A percentile compares a stretch with the other conserved stretches of the same genome.
phyloP scores from a whole-genome alignment of 805 yeast genomes.

The Saturnispora galanensis region DNA sequence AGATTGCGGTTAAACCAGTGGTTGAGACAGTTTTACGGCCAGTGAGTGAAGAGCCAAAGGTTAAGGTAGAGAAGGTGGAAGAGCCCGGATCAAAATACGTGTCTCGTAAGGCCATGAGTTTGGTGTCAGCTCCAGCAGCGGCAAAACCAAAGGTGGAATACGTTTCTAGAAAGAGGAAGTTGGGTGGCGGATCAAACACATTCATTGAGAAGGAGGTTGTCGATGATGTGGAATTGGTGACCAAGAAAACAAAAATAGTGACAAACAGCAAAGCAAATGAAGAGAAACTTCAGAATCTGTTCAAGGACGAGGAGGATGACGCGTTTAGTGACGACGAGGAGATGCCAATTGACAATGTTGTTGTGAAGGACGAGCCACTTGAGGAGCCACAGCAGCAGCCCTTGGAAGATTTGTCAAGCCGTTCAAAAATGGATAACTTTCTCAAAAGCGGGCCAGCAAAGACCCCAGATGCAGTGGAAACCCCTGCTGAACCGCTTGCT shows the following conservation, averaged over 20 bases:
- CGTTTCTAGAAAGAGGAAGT: conserved; percentile 8
- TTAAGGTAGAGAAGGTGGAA: not conserved
- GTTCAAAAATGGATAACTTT: no score
- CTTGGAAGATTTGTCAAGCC: not conserved
- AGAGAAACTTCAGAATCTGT: conserved; percentile 14
- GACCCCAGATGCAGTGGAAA: not conserved
- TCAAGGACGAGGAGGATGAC: conserved; percentile 19
- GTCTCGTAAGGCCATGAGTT: conserved; percentile 13
- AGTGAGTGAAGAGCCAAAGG: not conserved
- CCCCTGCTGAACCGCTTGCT: conserved; percentile 3
- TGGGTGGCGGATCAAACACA: conserved; percentile 8
- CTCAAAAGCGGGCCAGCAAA: not conserved
- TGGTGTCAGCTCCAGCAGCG: conserved; percentile 9
- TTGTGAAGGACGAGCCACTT: conserved; percentile 2
- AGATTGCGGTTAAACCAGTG: not conserved
- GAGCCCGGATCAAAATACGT: conserved; percentile 13
- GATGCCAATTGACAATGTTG: conserved; percentile 4
- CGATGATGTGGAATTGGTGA: not conserved
- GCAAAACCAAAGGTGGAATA: conserved; percentile 8
- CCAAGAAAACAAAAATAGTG: conserved; percentile 16
- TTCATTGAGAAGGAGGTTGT: conserved; percentile 6
- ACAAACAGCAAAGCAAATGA: conserved; percentile 8
- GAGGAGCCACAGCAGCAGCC: not conserved
- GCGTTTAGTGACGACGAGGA: conserved; percentile 9
- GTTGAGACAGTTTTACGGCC: no score